Evolutionary conservation across 2,329 filamentous ascomycete species (phyloP), one percentile per base, ranked within the genome.

Genomic region (Didymella sp.): DNA sequence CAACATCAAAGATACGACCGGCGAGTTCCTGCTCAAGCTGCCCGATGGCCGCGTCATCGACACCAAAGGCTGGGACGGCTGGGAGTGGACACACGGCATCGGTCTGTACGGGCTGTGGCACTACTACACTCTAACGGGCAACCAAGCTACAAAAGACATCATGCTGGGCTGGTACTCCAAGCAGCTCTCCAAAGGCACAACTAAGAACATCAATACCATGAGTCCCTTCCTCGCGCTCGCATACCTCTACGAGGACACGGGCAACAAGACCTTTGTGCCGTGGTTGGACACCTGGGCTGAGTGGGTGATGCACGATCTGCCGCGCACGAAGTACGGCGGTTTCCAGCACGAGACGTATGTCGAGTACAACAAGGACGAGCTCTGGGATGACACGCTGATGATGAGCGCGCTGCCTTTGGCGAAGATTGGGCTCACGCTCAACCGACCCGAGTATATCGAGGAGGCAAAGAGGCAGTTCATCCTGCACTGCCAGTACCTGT

Each of bases 141-240:
- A 88, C 27, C 73, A 79, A 1, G 75, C 79, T 27, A 84, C 85
- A 51, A 81, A 92, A 19, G 75, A 81, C 59, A 87, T 89, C 59
- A 91, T 93, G 65, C 82, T 89, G 69, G 81, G 84, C 55, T 94
- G 90, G 90, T 93, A 91, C 76, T 78, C 80, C 6, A 83, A 82
- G 44, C 86, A 90, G 8, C 87, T 92, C 59, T 82, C 81, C 0
- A 86, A 87, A 52, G 88, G 89, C 19, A 93, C 90, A 3, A 91
- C 89, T 35, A 93, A 93, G 74, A 93, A 93, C 74, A 92, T 92
- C 81, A 92, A 92, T 79, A 92, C 90, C 15, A 92, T 93, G 89
- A 87, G 88, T 12, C 87, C 87, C 0, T 90, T 93, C 73, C 78
- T 92, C 19, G 91, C 90, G 0, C 81, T 93, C 0, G 89, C 90